Evolutionary conservation across 1,284 basidiomycete species (phyloP).

Genomic region (Erythrobasidium hasegawianum): DNA sequence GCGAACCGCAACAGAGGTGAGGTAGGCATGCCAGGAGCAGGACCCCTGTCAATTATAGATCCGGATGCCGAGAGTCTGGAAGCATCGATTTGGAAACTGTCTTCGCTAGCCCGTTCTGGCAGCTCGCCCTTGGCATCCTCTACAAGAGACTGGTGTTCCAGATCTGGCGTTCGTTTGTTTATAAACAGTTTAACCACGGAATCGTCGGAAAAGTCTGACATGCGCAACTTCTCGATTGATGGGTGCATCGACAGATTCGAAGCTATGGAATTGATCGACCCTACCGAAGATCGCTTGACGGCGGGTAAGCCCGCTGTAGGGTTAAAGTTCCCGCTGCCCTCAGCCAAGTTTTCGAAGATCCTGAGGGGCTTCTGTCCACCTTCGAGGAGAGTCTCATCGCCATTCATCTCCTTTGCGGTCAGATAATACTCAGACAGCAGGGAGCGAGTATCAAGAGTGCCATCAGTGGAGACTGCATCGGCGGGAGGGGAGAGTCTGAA

Average conservation of each 20-base stretch:
- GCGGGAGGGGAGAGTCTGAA: constrained; percentile 64
- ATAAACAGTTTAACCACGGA: constrained; percentile 94
- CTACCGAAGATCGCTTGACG: constrained; percentile 85
- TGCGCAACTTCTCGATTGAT: constrained; percentile 82
- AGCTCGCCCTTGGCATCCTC: neutral
- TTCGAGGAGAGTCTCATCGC: constrained; percentile 65
- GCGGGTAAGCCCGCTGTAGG: constrained; percentile 56
- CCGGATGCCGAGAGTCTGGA: constrained; percentile 55
- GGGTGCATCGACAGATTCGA: constrained; percentile 90
- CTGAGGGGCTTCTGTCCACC: constrained; percentile 72
- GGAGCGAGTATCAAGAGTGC: constrained; percentile 53
- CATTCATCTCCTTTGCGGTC: constrained; percentile 83
- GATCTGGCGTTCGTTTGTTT: constrained; percentile 52
- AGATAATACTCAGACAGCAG: constrained; percentile 68
- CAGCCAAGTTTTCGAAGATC: constrained; percentile 78
- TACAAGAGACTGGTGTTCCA: neutral
- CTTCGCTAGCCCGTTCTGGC: constrained; percentile 1
- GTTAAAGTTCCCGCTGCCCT: constrained; percentile 48
- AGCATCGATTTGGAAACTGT: constrained; percentile 44
- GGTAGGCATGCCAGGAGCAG: constrained; percentile 54
- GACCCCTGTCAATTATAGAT: constrained; percentile 53
- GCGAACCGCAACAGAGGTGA: constrained; percentile 78
- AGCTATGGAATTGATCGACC: constrained; percentile 84
- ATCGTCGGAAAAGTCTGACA: constrained; percentile 97
- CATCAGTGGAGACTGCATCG: constrained; percentile 49